Evolutionary conservation across 495 filamentous ascomycete genomes (phyloP).

Genomic region (Aspergillus kassunensis): DNA sequence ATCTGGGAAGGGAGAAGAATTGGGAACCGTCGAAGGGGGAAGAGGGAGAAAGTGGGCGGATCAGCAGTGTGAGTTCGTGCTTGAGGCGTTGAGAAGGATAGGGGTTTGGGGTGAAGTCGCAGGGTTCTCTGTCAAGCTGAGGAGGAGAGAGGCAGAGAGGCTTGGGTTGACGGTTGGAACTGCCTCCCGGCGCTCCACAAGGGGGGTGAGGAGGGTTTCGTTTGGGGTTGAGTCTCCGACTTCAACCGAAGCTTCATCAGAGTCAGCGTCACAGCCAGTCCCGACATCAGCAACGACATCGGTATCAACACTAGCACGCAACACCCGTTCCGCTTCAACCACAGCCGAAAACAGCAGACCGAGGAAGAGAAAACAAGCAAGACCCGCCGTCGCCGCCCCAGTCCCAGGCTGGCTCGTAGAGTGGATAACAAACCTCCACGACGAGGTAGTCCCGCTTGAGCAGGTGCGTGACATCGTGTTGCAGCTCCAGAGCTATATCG

Average conservation of each 20-base stretch:
- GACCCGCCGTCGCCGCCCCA: slow-evolving; percentile 21
- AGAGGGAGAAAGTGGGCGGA: slow-evolving; percentile 43
- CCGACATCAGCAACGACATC: too few relatives aligned
- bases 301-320: too few relatives aligned
- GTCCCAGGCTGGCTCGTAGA: slow-evolving; percentile 35
- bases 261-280: too few relatives aligned
- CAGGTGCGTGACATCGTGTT: slow-evolving; percentile 27
- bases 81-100: slow-evolving; percentile 53
- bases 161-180: too few relatives aligned
- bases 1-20: too few relatives aligned
- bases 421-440: slow-evolving; percentile 28
- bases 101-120: slow-evolving; percentile 54
- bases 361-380: neutral
- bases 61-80: slow-evolving; percentile 57
- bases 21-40: too few relatives aligned
- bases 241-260: too few relatives aligned
- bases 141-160: slow-evolving; percentile 20
- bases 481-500: slow-evolving; percentile 10
- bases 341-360: too few relatives aligned
- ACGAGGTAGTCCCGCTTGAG: slow-evolving; percentile 30
- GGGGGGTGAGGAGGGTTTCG: too few relatives aligned
- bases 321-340: too few relatives aligned
- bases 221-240: too few relatives aligned
- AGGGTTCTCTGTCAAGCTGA: slow-evolving; percentile 28
- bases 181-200: too few relatives aligned